Base-by-base conservation (phyloP, 2,329 filamentous ascomycete species). In the Penicillium hordei region DNA sequence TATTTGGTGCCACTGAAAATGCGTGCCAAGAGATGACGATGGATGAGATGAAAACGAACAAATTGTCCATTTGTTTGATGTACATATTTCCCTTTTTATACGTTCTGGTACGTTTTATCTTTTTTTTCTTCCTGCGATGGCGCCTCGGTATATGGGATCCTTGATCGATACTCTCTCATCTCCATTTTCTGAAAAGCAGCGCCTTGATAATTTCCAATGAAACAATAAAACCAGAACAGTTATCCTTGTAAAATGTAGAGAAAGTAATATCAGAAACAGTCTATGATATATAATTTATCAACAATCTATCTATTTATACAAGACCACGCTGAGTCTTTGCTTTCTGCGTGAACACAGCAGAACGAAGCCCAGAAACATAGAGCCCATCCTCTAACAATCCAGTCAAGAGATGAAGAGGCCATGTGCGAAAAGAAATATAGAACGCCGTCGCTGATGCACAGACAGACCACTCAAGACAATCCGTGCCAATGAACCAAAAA, bases 401-500 rank as follows among this genome's bases (percentile, higher is more conserved):
- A 36, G 23, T 9, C 31, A 39, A 36, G 36, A 49, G 52, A 55
- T 21, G 17, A 54, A 39, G 31, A 34, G 38, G 36, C 29, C n/a
- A 48, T 21, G n/a, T 29, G 48, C 51, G 21, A 58, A 46, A 51
- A 57, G 54, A 50, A 40, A 55, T 59, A 23, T n/a, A 40, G 58
- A 68, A 66, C 63, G 63, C 66, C 69, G 57, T 63, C 65, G 68
- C 68, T 70, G 61, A 71, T 68, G 65, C 67, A 68, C 68, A 65
- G 62, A 69, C 58, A 58, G 55, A 58, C 55, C 52, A 55, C 23
- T 40, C 52, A 55, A 57, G 61, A 64, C 51, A 65, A 65, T 67
- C 59, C 57, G 63, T 66, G 60, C 60, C 51, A 53, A 57, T 52
- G 42, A 45, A 42, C n/a, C 19, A 33, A 36, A 46, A 53, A 52